Evolutionary conservation across 1,284 basidiomycete species (phyloP).

Genomic region (Puccinia sorghi): DNA sequence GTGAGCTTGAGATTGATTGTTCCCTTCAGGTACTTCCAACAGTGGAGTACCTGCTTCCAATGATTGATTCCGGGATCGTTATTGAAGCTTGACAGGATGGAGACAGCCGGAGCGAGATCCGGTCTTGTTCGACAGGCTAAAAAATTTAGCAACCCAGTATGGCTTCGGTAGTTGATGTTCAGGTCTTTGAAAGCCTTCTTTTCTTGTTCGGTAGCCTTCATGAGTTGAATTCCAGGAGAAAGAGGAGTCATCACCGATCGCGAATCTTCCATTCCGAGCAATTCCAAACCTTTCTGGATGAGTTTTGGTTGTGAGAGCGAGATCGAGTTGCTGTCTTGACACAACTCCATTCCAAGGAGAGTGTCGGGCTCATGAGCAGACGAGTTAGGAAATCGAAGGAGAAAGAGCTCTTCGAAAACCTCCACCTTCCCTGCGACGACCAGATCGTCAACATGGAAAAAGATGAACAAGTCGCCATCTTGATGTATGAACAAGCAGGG

Average conservation of each 20-base stretch:
- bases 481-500: background rate
- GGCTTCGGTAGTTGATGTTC: background rate
- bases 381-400: background rate
- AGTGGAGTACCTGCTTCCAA: background rate
- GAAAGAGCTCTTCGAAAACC: background rate
- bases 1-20: background rate
- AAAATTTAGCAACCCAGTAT: background rate
- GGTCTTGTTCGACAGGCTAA: background rate
- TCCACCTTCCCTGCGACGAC: background rate
- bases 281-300: background rate
- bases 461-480: background rate
- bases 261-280: background rate
- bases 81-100: background rate
- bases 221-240: background rate
- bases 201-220: background rate
- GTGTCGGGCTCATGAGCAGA: background rate
- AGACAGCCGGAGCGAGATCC: background rate
- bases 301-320: background rate
- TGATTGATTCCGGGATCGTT: background rate
- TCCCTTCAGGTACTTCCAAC: slow-evolving; percentile 5
- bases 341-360: background rate
- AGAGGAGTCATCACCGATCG: background rate
- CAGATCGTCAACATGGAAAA: slow-evolving; percentile 8
- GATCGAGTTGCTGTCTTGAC: background rate
- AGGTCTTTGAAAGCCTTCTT: background rate